Base-by-base conservation (phyloP, 2,329 filamentous ascomycete genomes). In the Stachybotrys chlorohalonatus region DNA sequence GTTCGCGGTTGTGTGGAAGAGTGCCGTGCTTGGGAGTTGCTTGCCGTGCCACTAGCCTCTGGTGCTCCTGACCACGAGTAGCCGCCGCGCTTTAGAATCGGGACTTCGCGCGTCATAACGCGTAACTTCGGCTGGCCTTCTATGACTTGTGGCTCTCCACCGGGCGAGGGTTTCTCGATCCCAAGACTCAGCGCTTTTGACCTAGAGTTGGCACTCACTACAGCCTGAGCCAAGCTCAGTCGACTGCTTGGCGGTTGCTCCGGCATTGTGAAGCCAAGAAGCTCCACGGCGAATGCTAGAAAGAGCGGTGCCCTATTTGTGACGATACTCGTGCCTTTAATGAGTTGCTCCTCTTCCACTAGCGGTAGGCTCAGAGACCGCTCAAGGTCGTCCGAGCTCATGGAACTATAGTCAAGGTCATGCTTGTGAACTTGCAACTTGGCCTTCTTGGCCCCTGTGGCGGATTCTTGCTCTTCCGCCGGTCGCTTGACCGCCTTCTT, bases 251-350 rank as follows among this genome's bases (percentile, higher is more conserved):
- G 76, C 3, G 90, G 90, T 66, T 96, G 91, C 60, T 89, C 85
- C 0, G 90, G 88, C 86, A 92, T 93, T 0, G 89, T 95, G 65
- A 87, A 85, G 49, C 87, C 85, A 50, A 95, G 67, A 51, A 93
- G 66, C 56, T 84, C 81, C 13, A 90, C 81, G 1, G 87, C 84
- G 68, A 95, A 95, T 0, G 90, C 90, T 6, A 95, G 77, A 1
- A 95, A 84, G 1, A 95, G 73, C 1, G 91, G 90, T 2, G 91
- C 90, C 46, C 91, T 79, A 63, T 95, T 95, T 0, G 89, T 94
- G 57, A 85, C 73, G 1, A 95, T 61, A 0, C 75, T 73, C 1
- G 81, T 81, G 2, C 72, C 68, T 13, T 75, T 73, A 5, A 95
- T 81, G 7, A 77, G 70, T 1, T 81, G 77, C 61, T 88, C 84